phyloP scores from a whole-genome alignment of 495 filamentous ascomycete species.

The Polyplosphaeria fusca region DNA sequence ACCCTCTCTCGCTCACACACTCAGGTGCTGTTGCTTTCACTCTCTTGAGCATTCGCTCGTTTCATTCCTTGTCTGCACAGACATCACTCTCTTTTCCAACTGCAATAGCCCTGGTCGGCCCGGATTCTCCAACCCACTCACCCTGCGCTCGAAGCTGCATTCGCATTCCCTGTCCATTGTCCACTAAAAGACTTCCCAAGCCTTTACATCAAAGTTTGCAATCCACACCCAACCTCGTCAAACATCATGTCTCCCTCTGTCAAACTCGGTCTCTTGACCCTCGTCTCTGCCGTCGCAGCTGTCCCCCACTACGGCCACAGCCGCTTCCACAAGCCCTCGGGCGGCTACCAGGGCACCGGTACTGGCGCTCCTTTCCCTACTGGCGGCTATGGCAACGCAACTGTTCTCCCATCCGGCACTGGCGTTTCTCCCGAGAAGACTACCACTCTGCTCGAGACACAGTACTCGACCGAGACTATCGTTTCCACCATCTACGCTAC shows the following conservation, averaged over 20 bases:
- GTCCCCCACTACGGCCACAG: constrained; percentile 20
- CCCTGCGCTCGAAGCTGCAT: constrained; percentile 35
- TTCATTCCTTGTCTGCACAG: constrained; percentile 36
- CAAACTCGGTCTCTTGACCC: constrained; percentile 33
- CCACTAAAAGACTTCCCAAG: neutral
- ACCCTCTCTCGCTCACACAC: constrained; percentile 12
- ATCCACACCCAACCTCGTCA: neutral
- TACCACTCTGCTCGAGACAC: constrained; percentile 24
- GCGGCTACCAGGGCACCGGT: constrained; percentile 14
- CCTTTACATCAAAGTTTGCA: neutral
- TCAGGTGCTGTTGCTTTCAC: constrained; percentile 32
- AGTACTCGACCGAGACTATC: constrained; percentile 20
- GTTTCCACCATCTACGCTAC: constrained; percentile 28
- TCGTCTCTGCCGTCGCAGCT: constrained; percentile 28
- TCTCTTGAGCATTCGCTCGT: constrained; percentile 42
- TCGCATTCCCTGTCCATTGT: constrained; percentile 10
- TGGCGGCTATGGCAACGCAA: neutral
- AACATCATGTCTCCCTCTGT: constrained; percentile 28
- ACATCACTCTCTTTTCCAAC: constrained; percentile 15
- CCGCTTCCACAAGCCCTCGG: constrained; percentile 19
- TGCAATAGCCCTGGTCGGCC: constrained; percentile 43
- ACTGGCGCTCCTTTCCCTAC: constrained; percentile 23
- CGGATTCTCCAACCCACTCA: neutral
- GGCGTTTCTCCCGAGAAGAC: constrained; percentile 12
- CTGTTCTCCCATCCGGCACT: constrained; percentile 26